Evolutionary conservation across 148 eudicot genomes (phyloP).

Genomic region (Fagopyrum homotropicum): DNA sequence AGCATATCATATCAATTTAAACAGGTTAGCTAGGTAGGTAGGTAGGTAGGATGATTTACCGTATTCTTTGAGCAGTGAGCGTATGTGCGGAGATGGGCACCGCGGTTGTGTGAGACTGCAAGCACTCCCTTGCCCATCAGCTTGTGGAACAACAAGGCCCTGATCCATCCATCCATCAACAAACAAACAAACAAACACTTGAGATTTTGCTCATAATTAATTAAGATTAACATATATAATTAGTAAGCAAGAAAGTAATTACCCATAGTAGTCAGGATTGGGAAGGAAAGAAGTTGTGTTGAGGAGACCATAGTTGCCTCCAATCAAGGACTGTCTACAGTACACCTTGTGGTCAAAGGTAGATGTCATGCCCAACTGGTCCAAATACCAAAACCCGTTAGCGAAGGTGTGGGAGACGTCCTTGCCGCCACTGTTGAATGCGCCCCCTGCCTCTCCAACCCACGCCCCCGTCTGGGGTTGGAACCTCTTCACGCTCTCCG

Average conservation of each 20-base stretch:
- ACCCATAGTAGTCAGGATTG: too few species aligned
- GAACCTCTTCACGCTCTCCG: conserved; percentile 9
- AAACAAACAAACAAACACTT: too few species aligned
- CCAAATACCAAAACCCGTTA: conserved; percentile 18
- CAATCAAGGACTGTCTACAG: conserved; percentile 54
- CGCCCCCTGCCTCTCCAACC: conserved; percentile 60
- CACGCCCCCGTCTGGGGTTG: conserved; percentile 34
- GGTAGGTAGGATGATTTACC: too few species aligned
- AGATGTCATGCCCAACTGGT: too few species aligned
- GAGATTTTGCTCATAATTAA: too few species aligned
- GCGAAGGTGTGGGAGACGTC: conserved; percentile 42
- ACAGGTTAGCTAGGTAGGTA: too few species aligned
- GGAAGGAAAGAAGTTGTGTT: conserved; percentile 44
- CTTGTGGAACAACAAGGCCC: conserved; percentile 23
- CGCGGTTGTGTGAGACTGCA: conserved; percentile 17
- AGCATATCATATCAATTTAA: too few species aligned
- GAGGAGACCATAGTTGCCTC: conserved; percentile 56
- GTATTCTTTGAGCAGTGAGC: conserved; percentile 34
- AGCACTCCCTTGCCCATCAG: conserved; percentile 41
- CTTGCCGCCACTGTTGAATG: conserved; percentile 51
- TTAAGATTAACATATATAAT: too few species aligned
- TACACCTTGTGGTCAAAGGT: conserved; percentile 6
- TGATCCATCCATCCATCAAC: too few species aligned
- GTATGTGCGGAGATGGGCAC: conserved; percentile 32
- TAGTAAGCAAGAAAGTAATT: too few species aligned